A percentile compares a stretch with the other conserved stretches of the same genome.
Evolutionary conservation across 192 early-diverging fungal genomes (phyloP).

Genomic region (Neocallimastix lanati): DNA sequence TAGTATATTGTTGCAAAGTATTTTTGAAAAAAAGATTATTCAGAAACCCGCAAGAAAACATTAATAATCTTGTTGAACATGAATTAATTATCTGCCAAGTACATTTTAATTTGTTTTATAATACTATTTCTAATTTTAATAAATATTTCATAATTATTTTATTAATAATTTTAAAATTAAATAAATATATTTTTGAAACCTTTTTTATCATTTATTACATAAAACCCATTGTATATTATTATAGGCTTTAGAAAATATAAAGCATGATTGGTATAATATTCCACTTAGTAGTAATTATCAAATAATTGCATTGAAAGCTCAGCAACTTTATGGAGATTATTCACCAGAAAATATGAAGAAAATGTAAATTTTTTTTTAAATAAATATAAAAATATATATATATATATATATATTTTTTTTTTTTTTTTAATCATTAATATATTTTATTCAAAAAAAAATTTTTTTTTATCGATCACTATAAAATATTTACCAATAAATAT

Average conservation of each 20-base stretch:
- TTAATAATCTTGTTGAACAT: conserved; percentile 20
- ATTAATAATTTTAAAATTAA: no score
- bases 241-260: conserved; percentile 24
- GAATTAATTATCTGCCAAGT: conserved; percentile 3
- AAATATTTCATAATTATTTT: no score
- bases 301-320: conserved; percentile 23
- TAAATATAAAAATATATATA: background rate
- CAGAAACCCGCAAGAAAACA: conserved; percentile 14
- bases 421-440: background rate
- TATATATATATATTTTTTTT: background rate
- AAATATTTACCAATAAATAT: no score
- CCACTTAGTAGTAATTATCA: conserved; percentile 15
- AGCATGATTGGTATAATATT: conserved; percentile 21
- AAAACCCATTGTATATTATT: no score
- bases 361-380: conserved; percentile 8
- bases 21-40: conserved; percentile 28
- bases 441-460: no score
- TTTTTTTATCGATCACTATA: no score
- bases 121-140: no score
- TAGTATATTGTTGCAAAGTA: conserved; percentile 5
- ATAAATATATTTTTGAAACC: no score
- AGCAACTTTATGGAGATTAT: conserved; percentile 24
- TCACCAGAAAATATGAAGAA: conserved; percentile 6
- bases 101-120: no score
- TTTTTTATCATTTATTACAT: no score